phyloP scores from a whole-genome alignment of 352 stramenopile genomes.

The Phytophthora colocasiae region DNA sequence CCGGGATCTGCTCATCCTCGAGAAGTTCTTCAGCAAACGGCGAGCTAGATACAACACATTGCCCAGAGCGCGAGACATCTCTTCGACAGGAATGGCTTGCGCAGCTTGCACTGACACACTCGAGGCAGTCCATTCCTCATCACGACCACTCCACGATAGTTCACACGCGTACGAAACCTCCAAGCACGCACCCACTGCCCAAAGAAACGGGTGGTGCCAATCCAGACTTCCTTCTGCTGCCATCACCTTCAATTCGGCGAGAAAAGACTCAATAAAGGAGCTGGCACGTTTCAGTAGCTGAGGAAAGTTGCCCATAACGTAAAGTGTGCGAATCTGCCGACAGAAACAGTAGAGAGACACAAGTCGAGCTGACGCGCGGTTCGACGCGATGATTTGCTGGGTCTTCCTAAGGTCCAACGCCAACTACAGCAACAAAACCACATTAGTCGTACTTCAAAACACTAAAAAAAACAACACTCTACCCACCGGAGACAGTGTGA shows the following conservation, averaged over 20 bases:
- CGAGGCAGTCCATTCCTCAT: constrained; percentile 61
- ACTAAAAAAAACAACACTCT: neutral
- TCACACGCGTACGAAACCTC: constrained; percentile 84
- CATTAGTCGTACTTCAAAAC: neutral
- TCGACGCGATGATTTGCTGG: constrained; percentile 60
- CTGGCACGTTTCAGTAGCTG: constrained; percentile 66
- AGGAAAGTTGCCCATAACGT: constrained; percentile 72
- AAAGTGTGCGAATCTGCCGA: constrained; percentile 78
- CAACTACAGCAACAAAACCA: constrained; percentile 44
- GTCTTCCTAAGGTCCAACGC: constrained; percentile 59
- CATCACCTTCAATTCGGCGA: constrained; percentile 43
- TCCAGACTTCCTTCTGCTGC: constrained; percentile 25
- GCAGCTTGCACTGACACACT: constrained; percentile 52
- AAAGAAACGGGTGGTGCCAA: constrained; percentile 67
- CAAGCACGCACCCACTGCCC: constrained; percentile 75
- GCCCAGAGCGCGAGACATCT: constrained; percentile 69
- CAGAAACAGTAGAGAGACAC: constrained; percentile 83
- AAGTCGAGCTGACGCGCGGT: constrained; percentile 55
- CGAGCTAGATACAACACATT: constrained; percentile 80
- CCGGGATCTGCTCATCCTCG: constrained; percentile 20
- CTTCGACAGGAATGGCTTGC: constrained; percentile 59
- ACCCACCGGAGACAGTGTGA: constrained; percentile 67
- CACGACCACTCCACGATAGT: constrained; percentile 72
- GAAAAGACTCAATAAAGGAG: constrained; percentile 66
- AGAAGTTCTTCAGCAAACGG: constrained; percentile 60